phyloP scores from a whole-genome alignment of 2,329 filamentous ascomycete species.

The Fonsecaea multimorphosa region DNA sequence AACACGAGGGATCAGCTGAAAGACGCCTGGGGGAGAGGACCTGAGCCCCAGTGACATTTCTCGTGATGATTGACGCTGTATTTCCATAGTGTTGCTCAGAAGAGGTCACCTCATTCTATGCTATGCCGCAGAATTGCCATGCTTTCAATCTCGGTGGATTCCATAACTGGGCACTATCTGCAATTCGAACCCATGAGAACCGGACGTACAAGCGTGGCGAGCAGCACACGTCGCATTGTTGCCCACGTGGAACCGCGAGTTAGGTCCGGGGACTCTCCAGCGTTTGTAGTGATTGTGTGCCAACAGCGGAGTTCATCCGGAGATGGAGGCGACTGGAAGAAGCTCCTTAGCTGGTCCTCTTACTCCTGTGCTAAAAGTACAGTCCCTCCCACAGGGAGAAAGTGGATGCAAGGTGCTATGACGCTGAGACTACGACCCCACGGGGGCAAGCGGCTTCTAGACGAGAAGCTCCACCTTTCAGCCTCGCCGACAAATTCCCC shows the following conservation, averaged over 20 bases:
- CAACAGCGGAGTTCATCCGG: background rate
- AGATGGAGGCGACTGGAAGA: background rate
- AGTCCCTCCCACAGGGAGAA: no score
- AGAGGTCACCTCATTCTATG: background rate
- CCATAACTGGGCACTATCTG: no score
- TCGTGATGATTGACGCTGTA: background rate
- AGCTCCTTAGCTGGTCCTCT: background rate
- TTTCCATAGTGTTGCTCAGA: background rate
- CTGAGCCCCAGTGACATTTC: background rate
- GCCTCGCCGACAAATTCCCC: background rate
- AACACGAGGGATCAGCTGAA: constrained; percentile 56
- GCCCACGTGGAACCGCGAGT: no score
- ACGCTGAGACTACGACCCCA: no score
- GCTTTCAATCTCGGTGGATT: no score
- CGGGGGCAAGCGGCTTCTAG: no score
- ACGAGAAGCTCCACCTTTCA: background rate
- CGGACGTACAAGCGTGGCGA: no score
- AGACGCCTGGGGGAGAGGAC: constrained; percentile 53
- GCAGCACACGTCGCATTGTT: no score
- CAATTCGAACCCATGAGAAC: no score
- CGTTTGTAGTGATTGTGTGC: background rate
- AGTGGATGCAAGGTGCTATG: no score
- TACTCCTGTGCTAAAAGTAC: no score
- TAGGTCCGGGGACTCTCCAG: background rate
- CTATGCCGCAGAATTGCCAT: background rate